These are phyloP conservation scores for Populus hybrid DNA, from an alignment of 441 rosid species.

Conservation along the genomic window DNA sequence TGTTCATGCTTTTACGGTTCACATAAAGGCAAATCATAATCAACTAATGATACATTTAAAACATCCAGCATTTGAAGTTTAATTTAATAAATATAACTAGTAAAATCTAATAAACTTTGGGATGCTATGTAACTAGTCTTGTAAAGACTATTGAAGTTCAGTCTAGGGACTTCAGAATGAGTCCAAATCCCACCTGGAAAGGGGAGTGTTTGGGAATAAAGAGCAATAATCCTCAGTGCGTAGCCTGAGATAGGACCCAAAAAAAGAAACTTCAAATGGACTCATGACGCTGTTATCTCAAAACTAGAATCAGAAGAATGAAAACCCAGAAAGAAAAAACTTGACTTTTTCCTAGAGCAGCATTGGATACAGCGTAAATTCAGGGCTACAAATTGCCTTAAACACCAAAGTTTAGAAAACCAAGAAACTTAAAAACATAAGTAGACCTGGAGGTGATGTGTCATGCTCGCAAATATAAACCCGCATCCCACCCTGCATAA, in stretches of 20 bases:
- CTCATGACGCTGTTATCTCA: neutral
- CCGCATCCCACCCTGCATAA: constrained; percentile 74
- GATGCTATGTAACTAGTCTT: neutral
- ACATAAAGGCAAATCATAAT: neutral
- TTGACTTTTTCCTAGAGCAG: neutral
- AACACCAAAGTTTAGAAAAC: constrained; percentile 4
- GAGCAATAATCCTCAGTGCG: neutral
- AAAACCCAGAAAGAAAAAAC: neutral
- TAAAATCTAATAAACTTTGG: neutral
- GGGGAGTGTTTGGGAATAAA: neutral
- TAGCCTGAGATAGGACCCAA: neutral
- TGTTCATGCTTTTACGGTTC: neutral
- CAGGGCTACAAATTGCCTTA: neutral
- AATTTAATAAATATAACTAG: neutral
- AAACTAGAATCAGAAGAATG: neutral
- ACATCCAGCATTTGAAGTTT: neutral
- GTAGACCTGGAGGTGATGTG: constrained; percentile 80
- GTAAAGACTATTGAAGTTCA: neutral
- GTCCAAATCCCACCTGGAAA: neutral
- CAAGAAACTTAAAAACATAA: constrained; percentile 1
- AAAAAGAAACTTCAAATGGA: neutral
- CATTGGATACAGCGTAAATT: neutral
- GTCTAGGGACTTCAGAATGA: neutral
- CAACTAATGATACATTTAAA: neutral
- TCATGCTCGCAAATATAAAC: constrained; percentile 82